Evolutionary conservation across 2,329 filamentous ascomycete species (phyloP), one percentile per base, ranked within the genome.

Genomic region (Fusarium hainanense): DNA sequence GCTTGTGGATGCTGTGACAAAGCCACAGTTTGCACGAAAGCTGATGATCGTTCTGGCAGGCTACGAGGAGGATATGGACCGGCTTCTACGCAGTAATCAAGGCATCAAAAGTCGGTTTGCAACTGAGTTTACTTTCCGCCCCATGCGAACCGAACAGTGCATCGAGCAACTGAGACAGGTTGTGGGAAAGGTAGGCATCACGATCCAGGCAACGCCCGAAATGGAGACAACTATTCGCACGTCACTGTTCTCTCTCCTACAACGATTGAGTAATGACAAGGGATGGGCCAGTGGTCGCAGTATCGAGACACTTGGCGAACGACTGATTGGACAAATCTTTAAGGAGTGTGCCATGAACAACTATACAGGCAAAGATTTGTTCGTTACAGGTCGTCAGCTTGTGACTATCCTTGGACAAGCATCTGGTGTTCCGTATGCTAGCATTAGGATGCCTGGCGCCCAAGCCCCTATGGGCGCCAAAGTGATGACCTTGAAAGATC

Each of bases 31-130:
- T 74, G 77, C 79, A 9, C 81, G 85, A 47, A 90, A 89, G 69
- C 77, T 92, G 7, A 81, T 92, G 43, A 83, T 90, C 49, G 90
- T 93, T 40, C 80, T 93, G 4, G 90, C 90, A 1, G 90, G 90
- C 0, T 92, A 92, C 70, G 87, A 90, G 32, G 77, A 83, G 1
- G 87, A 92, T 48, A 92, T 92, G 71, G 87, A 92, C 72, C 79
- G 82, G 0, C 82, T 93, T 5, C 84, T 92, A 80, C 78, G 80
- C 0, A 82, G 84, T 47, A 92, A 92, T 69, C 83, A 86, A 0
- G 90, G 90, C 1, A 79, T 92, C 14, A 86, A 85, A 0, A 89
- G 87, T 58, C 85, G 90, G 2, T 92, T 92, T 70, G 85, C 88
- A 0, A 88, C 89, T 34, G 81, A 85, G 2, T 76, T 92, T 9